Base-by-base conservation (phyloP, 192 early-diverging fungal genomes). In the Gonapodya prolifera region DNA sequence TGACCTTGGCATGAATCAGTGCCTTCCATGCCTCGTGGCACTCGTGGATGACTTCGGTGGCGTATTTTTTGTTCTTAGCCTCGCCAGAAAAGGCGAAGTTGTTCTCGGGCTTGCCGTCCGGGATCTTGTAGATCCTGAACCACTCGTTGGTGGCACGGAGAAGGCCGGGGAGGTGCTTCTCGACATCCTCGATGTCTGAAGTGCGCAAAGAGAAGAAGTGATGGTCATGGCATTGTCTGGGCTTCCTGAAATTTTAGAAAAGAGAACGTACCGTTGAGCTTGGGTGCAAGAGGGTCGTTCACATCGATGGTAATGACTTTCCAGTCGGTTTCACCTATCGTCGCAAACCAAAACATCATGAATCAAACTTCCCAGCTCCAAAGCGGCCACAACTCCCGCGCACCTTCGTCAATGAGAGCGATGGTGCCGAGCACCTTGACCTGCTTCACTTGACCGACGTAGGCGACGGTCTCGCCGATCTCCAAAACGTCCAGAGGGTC, bases 41-140 rank as follows among this genome's bases (percentile, higher is more conserved):
- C 86, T 99, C 96, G 82, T 89, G 86, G 83, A 99, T 85, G 69
- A 99, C 86, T 71, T 98, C 93, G 78, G 83, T 86, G 78, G 97
- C 94, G 81, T 97, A 99, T 77, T 90, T 91, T 77, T 82, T 82
- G 85, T 89, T 89, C 83, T 89, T 89, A 74, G 88, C 88, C 79
- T 89, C 88, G 78, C 92, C 93, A 78, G 87, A 90, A 89, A 99
- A 99, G 70, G 97, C 97, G 87, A 99, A 98, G 88, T 94, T 91
- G 91, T 99, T 99, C 87, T 97, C 96, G 77, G 94, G 95, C 91
- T 98, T 98, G 80, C 96, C 96, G 89, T 99, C 96, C 76, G 97
- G 97, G 82, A 98, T 98, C 88, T 99, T 98, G 94, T 99, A 98
- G 88, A 97, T 97, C 83, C 96, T 93, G 96, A 99, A 99, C 96